These are phyloP conservation scores for Neopestalotiopsis sp. DNA, from an alignment of 2,329 filamentous ascomycete genomes.

Conservation along the genomic window DNA sequence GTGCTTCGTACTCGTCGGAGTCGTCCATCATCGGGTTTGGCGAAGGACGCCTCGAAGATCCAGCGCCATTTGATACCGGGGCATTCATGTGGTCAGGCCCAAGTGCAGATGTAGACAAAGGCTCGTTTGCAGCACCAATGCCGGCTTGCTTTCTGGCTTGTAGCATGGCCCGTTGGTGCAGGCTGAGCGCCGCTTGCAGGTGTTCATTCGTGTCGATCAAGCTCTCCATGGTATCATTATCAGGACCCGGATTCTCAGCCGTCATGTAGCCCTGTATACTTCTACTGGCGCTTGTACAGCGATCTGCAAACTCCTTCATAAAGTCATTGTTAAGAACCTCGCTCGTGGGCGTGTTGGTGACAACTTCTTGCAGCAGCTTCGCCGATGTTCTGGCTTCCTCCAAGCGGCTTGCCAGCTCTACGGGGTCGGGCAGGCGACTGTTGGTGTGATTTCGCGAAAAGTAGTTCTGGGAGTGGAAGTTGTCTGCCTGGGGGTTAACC, in stretches of 20 bases:
- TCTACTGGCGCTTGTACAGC: conserved; percentile 80
- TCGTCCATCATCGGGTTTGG: neutral
- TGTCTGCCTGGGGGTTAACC: conserved; percentile 52
- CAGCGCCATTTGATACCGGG: conserved; percentile 16
- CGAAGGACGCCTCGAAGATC: conserved; percentile 18
- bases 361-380: conserved; percentile 88
- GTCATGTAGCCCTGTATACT: conserved; percentile 88
- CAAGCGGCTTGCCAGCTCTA: conserved; percentile 81
- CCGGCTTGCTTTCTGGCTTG: conserved; percentile 63
- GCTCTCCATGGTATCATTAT: conserved; percentile 92
- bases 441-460: conserved; percentile 58
- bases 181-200: conserved; percentile 79
- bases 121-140: conserved; percentile 29
- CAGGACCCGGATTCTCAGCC: conserved; percentile 77
- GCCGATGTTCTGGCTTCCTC: conserved; percentile 92
- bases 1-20: conserved; percentile 30
- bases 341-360: conserved; percentile 79
- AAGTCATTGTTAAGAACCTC: conserved; percentile 86
- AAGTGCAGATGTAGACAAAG: conserved; percentile 2
- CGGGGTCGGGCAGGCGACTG: conserved; percentile 65
- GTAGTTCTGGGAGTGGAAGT: conserved; percentile 65
- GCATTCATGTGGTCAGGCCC: conserved; percentile 15
- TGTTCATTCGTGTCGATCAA: conserved; percentile 96
- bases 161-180: conserved; percentile 83
- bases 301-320: conserved; percentile 87